Base-by-base conservation (phyloP, 1,139 yeast genomes). In the Wickerhamomyces sp. region DNA sequence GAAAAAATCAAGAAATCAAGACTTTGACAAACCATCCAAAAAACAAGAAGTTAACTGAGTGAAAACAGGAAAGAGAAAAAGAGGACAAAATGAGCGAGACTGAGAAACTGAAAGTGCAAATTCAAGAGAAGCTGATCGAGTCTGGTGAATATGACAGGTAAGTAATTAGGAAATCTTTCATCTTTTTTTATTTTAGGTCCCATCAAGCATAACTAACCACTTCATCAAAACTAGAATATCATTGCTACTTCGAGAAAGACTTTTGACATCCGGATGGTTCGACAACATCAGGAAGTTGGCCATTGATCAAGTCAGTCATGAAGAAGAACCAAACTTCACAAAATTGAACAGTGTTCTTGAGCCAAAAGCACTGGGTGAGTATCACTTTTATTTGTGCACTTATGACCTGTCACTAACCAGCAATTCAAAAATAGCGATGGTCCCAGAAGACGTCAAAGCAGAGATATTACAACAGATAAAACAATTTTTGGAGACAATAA, bases 181-280 rank as follows among this genome's bases (percentile, higher is more conserved):
- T 7, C 27, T 6, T 27, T 13, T 26, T 9, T 11, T 9, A n/a
- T 37, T 61, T 71, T 33, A 34, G 36, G 18, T 23, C 18, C 37
- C 31, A 40, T 15, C 7, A 15, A 9, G 2, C 11, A 3, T 7
- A 18, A 15, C 26, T 15, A 15, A 37, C 41, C 40, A 42, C 30
- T 36, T 38, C 37, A 32, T 11, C 7, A 15, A 15, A 4, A 32
- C 38, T 41, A 64, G 70, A 40, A 81, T 84, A 48, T 80, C 81
- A 46, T 76, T 76, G 46, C 72, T 73, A 45, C 68, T 90, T 48
- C 80, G 81, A 55, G 73, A 82, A 45, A 79, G 78, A 58, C 73
- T 91, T 29, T 74, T 79, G 48, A 86, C 86, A 59, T 74, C 83
- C 3, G 97, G 97, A 8, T 91, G 97, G 97, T 81, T 79, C 55